phyloP scores from a whole-genome alignment of 2,329 filamentous ascomycete genomes.

The Alternaria sp. region DNA sequence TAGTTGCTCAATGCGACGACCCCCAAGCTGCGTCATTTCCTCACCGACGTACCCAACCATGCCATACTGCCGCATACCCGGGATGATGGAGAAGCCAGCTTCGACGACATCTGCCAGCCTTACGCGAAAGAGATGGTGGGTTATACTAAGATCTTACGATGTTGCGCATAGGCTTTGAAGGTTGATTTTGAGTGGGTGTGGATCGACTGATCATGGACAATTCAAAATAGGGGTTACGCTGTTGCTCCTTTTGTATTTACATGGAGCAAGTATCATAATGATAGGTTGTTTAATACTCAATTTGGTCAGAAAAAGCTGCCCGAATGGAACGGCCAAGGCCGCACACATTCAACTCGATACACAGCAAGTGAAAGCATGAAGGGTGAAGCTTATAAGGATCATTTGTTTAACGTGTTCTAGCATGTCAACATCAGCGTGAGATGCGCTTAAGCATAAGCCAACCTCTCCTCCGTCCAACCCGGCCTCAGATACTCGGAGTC shows the following conservation, averaged over 20 bases:
- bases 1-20: background rate
- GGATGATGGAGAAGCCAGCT: background rate
- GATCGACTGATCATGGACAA: background rate
- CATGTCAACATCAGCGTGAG: background rate
- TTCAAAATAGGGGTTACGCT: too few relatives aligned
- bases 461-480: constrained; percentile 56
- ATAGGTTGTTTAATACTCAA: too few relatives aligned
- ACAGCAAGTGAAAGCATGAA: background rate
- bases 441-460: constrained; percentile 39
- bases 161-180: background rate
- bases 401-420: too few relatives aligned
- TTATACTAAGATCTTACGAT: background rate
- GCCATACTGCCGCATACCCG: background rate
- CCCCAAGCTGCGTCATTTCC: background rate
- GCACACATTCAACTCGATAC: background rate
- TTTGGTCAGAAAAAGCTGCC: too few relatives aligned
- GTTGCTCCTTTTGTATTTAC: too few relatives aligned
- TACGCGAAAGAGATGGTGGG: background rate
- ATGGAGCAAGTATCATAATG: too few relatives aligned
- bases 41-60: background rate
- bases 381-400: background rate
- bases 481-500: constrained; percentile 61
- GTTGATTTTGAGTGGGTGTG: background rate
- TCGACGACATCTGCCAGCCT: background rate
- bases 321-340: too few relatives aligned